Base-by-base conservation (phyloP, 805 yeast genomes). In the Kluyveromyces aestuarii region DNA sequence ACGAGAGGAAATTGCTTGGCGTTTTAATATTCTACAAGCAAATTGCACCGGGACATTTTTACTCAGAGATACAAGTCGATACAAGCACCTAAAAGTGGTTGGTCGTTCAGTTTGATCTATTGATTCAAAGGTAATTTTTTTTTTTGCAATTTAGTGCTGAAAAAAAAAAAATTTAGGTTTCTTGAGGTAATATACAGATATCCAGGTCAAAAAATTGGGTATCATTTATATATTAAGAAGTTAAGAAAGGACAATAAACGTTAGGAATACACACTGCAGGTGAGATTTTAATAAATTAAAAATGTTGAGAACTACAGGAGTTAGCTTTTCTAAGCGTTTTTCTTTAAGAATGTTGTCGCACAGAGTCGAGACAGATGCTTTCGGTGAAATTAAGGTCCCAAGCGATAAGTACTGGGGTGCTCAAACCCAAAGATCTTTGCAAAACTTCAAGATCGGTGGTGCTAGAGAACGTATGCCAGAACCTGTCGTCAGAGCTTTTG, bases 361-460 rank as follows among this genome's bases (percentile, higher is more conserved):
- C 54, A 63, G 99, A 73, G 79, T 77, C 49, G 99, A 91, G 69
- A 77, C 88, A 50, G 99, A 91, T 72, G 98, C 98, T 46, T 93
- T 91, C 63, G 99, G 99, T 59, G 96, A 87, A 66, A 85, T 93
- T 63, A 88, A 89, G 66, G 99, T 91, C 46, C 89, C 87, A 51
- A 72, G 80, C 54, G 77, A 86, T 60, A 82, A 79, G 68, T 91
- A 91, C 77, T 91, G 96, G 91, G 99, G 99, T 52, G 98, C 98
- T 41, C 99, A 93, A 73, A 93, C 99, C 53, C 90, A 86, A 63
- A 81, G 98, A 72, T 90, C 98, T 18, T 77, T 81, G 58, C 84
- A 82, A 71, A 93, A 93, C 78, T 93, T 93, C 77, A 86, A 89
- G 71, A 93, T 93, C 62, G 99, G 99, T 56, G 97, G 97, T 50